Evolutionary conservation across 345 rosid genomes (phyloP), one percentile per base, ranked within the genome.

Genomic region (Pseudoturritis turrita): DNA sequence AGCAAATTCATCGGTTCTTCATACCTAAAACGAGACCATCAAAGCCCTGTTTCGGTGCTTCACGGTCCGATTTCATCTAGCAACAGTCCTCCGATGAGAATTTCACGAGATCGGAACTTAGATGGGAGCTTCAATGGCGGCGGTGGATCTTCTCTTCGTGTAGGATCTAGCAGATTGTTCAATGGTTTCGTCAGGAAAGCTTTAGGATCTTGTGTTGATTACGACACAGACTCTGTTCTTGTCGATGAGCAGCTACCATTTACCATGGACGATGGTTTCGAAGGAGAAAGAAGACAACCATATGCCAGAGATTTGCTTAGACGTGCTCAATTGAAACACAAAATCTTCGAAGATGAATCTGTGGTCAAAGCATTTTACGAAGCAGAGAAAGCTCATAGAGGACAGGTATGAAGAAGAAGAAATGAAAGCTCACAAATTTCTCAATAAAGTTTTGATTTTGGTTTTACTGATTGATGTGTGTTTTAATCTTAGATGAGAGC

Each of bases 371-470:
- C 97, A 0, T 94, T 94, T 74, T 80, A 85, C 26, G 95, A 89
- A 72, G 98, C 98, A 0, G 97, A 89, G 79, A 88, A 83, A 74
- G 98, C 98, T 1, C 98, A 94, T 56, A 83, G 95, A 81, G 98
- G 97, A 52, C 98, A 94, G 97, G 98, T 94, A 81, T 41, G 29
- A 66, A 29, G 46, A 51, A 9, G 15, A 68, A 61, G 58, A 33
- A 49, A 6, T 21, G 1, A 43, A 52, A 39, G 13, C 14, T 57
- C 3, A 25, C 5, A 51, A 39, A 10, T 18, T 50, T 66, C 4
- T 37, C 40, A 36, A 6, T 49, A 17, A 3, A 18, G 10, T 39
- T 60, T 39, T 63, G 45, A 6, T 41, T 56, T 29, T 53, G 33
- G 14, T 14, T 29, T 47, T 25, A 11, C 46, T 26, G 26, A 72